Conservation (phyloP, 2,329 filamentous ascomycete genomes). For the Phoma sp. region DNA sequence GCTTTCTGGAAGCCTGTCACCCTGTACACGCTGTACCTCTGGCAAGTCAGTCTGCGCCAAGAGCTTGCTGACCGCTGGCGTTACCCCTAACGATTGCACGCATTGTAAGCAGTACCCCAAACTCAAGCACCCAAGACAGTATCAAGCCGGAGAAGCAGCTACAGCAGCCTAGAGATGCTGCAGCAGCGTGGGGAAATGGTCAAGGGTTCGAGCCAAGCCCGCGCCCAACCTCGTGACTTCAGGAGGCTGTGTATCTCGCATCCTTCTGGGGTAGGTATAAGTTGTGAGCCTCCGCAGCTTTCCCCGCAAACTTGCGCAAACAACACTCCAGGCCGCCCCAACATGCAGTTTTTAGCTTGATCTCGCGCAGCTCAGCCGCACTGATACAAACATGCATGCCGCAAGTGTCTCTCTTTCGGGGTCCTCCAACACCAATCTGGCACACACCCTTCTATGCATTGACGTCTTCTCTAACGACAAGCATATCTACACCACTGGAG, state of each 20-base stretch:
- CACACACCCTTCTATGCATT: constrained; percentile 27
- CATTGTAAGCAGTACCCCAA: neutral
- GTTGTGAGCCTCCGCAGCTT: neutral
- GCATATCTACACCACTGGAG: constrained; percentile 28
- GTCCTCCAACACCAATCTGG: constrained; percentile 19
- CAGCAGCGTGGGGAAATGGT: neutral
- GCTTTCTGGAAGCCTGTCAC: neutral
- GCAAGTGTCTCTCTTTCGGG: constrained; percentile 9
- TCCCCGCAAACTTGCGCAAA: constrained; percentile 11
- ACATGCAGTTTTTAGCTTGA: constrained; percentile 3
- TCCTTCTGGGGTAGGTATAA: constrained; percentile 1
- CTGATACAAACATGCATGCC: constrained; percentile 7
- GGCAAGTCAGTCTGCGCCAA: neutral
- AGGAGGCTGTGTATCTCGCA: constrained; percentile 1
- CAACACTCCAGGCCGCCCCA: neutral
- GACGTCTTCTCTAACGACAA: constrained; percentile 16
- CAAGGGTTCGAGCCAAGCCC: neutral
- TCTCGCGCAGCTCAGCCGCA: neutral
- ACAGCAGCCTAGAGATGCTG: constrained; percentile 3
- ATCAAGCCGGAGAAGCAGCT: neutral
- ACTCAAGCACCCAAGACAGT: neutral
- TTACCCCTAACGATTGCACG: neutral
- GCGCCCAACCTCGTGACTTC: constrained; percentile 3
- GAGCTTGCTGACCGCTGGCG: neutral
- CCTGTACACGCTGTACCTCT: constrained; percentile 2